Base-by-base conservation (phyloP, 768 basidiomycete species). In the Leccinum subgranulosum region DNA sequence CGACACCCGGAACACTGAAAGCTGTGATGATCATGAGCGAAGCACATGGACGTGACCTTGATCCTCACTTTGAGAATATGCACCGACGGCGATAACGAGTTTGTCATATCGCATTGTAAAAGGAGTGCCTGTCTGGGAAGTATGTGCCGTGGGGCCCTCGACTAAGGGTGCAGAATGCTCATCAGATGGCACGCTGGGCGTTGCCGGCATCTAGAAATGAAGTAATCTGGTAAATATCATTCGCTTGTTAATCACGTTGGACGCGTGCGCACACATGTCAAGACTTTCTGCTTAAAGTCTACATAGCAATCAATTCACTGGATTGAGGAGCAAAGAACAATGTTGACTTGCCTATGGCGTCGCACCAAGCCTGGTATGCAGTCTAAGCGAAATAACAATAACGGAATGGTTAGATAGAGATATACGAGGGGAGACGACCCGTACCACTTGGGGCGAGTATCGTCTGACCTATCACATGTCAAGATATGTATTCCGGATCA, bases 11-110 rank as follows among this genome's bases (percentile, higher is more conserved):
- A 45, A 87, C 77, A 58, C 81, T 74, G 73, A 88, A 89, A 3
- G 87, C 86, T 87, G 61, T 10, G 41, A 51, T 29, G 29, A 51
- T 17, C n/a, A 3, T 60, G 33, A 62, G 49, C 33, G 21, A 45
- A 9, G 53, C 43, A 11, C 11, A 31, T 36, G 36, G 31, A 63
- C 33, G 49, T 53, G 63, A 57, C 52, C 28, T 29, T 33, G 31
- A 4, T 36, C 3, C 81, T 51, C 64, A 90, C 91, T 94, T 69
- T 93, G 90, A 3, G 82, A 84, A 73, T 94, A 94, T 48, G 89
- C 88, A 3, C 93, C 93, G 1, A 92, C 91, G 7, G 90, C 85
- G 49, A 95, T 84, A 54, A 94, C 83, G 12, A 94, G 79, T 68
- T 89, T 91, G 72, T 94, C 92, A 66, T 89, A 94, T 19, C 74